These are phyloP conservation scores for Plasmopara viticola DNA, from an alignment of 352 stramenopile genomes.

Conservation along the genomic window DNA sequence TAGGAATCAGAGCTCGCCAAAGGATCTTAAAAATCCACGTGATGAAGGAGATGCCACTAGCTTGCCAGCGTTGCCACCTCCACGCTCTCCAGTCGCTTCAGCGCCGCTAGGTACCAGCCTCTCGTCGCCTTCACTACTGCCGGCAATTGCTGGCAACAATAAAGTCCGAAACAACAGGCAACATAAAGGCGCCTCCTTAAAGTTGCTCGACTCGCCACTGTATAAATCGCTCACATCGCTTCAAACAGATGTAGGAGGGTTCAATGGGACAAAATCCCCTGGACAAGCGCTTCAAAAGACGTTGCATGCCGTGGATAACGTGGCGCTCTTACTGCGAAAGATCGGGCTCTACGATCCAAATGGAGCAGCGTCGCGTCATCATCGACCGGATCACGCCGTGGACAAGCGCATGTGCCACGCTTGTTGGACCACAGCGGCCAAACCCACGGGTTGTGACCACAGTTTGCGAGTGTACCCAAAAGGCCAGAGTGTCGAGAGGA, in stretches of 20 bases:
- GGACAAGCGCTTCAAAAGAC: conserved; percentile 44
- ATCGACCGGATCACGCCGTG: conserved; percentile 52
- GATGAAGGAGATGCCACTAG: conserved; percentile 3
- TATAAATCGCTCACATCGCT: conserved; percentile 67
- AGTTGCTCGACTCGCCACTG: conserved; percentile 63
- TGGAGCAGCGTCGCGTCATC: conserved; percentile 22
- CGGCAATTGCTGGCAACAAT: conserved; percentile 29
- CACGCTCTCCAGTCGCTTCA: conserved; percentile 19
- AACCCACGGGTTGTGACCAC: conserved; percentile 58
- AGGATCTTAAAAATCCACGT: conserved; percentile 23
- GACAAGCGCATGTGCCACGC: conserved; percentile 80
- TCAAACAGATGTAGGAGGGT: conserved; percentile 26
- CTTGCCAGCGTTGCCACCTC: conserved; percentile 17
- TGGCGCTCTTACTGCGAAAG: conserved; percentile 60
- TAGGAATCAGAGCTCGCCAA: conserved; percentile 23
- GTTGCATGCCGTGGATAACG: conserved; percentile 65
- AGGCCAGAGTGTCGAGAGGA: conserved; percentile 15
- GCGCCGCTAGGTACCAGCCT: conserved; percentile 15
- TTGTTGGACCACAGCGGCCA: conserved; percentile 60
- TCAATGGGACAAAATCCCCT: conserved; percentile 9
- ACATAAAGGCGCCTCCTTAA: conserved; percentile 25
- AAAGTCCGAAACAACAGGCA: conserved; percentile 18
- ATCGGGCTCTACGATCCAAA: conserved; percentile 50
- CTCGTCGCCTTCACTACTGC: conserved; percentile 20
- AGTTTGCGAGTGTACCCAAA: conserved; percentile 36